Base-by-base conservation (phyloP, 768 basidiomycete species). In the Hygrocybe punicea region DNA sequence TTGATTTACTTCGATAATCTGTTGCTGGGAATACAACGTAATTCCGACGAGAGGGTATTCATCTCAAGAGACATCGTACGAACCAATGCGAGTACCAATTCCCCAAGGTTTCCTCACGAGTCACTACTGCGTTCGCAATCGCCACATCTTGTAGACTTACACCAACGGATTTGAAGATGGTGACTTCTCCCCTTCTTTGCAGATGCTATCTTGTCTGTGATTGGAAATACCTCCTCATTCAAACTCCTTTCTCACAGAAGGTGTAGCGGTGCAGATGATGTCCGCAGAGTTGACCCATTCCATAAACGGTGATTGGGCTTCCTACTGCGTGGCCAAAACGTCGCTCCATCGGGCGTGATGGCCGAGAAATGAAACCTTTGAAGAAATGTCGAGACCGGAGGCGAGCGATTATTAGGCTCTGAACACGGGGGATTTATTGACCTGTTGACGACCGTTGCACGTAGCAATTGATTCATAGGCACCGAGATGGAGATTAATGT, bases 81-180 rank as follows among this genome's bases (percentile, higher is more conserved):
- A 64, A 9, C 64, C 58, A 21, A 91, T 71, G 0, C 63, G 53
- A 0, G 73, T 81, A 7, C 91, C 89, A 4, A 82, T n/a, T 60
- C 1, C 75, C 77, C 63, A 78, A 70, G 53, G 73, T 65, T 62
- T 83, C 73, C 2, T 91, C 91, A 51, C 76, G 77, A 4, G 79
- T 71, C 2, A 92, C 79, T 1, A 92, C 82, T 2, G 86, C 81
- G 53, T 72, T 77, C 9, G 91, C 84, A 57, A 95, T 90, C 0
- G 86, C 89, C 4, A 91, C 89, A 61, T 96, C 93, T 64, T 95
- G 93, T n/a, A 91, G 71, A 1, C 89, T 91, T 6, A 93, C 71
- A 2, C 93, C 93, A 5, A 95, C 93, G 0, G 87, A 89, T 72
- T 94, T 95, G 80, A 92, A 94, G 29, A 95, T 78, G 1, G 86